Conservation (phyloP, 2,329 filamentous ascomycete species). For the Knufia petricola region DNA sequence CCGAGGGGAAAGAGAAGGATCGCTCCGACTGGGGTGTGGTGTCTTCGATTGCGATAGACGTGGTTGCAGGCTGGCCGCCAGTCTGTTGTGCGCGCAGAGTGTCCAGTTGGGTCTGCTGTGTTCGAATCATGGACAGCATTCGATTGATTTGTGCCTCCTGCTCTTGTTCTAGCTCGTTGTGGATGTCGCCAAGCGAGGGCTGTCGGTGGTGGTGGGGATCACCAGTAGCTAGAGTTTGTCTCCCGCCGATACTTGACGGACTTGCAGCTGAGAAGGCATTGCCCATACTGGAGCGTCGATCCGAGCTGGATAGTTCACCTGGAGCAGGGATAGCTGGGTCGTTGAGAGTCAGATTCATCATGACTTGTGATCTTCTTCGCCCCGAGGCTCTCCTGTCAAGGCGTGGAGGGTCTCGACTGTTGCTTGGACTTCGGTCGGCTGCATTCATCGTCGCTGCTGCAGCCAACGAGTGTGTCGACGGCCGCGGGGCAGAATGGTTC, state of each 20-base stretch:
- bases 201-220: slow-evolving; percentile 40
- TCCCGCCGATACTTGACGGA: slow-evolving; percentile 35
- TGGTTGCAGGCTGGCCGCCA: slow-evolving; percentile 10
- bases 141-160: slow-evolving; percentile 45
- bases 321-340: slow-evolving; percentile 29
- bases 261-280: slow-evolving; percentile 34
- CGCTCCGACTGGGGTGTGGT: slow-evolving; percentile 35
- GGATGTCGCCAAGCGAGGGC: slow-evolving; percentile 40
- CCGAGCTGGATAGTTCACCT: slow-evolving; percentile 30
- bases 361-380: slow-evolving; percentile 34
- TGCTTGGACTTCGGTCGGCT: slow-evolving; percentile 38
- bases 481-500: slow-evolving; percentile 36
- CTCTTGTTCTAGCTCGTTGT: slow-evolving; percentile 43
- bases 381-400: slow-evolving; percentile 28
- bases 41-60: slow-evolving; percentile 31
- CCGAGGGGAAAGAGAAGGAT: slow-evolving; percentile 30
- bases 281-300: slow-evolving; percentile 29
- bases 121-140: slow-evolving; percentile 41
- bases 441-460: slow-evolving; percentile 71
- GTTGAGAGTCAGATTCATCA: slow-evolving; percentile 32
- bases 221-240: slow-evolving; percentile 33
- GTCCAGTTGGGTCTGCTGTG: slow-evolving; percentile 38
- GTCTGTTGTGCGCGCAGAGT: slow-evolving; percentile 24
- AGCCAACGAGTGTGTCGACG: slow-evolving; percentile 59
- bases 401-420: slow-evolving; percentile 28